These are phyloP conservation scores for Berkeleyomyces basicola DNA, from an alignment of 2,329 filamentous ascomycete species.

Conservation along the genomic window DNA sequence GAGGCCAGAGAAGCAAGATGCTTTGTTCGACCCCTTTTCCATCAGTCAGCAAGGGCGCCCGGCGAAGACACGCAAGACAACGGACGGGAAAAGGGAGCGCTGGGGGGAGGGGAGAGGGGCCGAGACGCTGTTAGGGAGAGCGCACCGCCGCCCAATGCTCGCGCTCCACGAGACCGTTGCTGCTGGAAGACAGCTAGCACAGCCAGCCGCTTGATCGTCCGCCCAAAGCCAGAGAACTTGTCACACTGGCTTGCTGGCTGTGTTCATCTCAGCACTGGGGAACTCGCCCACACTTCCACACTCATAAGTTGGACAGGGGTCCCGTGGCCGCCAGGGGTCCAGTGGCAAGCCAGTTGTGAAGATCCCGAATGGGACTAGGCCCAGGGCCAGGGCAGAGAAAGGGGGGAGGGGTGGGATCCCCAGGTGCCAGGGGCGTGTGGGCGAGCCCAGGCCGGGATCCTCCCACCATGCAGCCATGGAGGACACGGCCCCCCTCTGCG, in stretches of 20 bases:
- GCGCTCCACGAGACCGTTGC: no score
- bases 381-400: background rate
- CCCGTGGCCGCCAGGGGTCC: background rate
- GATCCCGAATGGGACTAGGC: background rate
- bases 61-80: background rate
- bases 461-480: background rate
- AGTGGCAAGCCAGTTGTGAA: background rate
- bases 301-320: no score
- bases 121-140: no score
- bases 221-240: no score
- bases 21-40: background rate
- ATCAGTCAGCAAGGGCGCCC: background rate
- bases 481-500: background rate
- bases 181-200: no score
- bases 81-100: background rate
- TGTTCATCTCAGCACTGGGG: no score
- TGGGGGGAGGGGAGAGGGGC: background rate
- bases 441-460: background rate
- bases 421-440: background rate
- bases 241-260: no score
- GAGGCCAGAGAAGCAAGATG: background rate
- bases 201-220: no score
- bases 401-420: background rate
- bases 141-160: no score
- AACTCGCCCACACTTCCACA: no score